Conservation (phyloP, 345 rosid genomes). For the Salix brachista region DNA sequence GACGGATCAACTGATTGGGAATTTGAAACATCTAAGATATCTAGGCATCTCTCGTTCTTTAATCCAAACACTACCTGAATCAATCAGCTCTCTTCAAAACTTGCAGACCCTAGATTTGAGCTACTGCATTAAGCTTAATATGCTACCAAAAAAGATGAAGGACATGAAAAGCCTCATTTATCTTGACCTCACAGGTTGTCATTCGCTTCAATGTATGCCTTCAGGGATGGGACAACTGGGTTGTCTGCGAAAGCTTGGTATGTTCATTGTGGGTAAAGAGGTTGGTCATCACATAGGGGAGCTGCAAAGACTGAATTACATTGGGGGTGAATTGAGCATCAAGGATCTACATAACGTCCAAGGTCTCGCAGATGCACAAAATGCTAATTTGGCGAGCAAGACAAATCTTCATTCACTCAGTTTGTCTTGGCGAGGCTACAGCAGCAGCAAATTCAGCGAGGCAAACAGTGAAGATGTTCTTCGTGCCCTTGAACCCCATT, state of each 20-base stretch:
- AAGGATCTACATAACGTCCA: neutral
- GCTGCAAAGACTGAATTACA: conserved; percentile 2
- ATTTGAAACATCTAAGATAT: conserved; percentile 21
- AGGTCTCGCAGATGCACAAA: conserved; percentile 8
- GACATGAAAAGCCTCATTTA: neutral
- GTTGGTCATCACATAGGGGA: neutral
- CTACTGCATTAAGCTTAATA: accelerated
- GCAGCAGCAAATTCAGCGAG: neutral
- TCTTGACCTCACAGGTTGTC: neutral
- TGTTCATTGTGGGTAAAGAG: conserved; percentile 12
- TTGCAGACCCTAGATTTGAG: conserved; percentile 14
- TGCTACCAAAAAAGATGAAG: neutral
- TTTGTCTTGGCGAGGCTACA: too few species aligned
- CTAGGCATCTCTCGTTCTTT: neutral
- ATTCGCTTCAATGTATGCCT: neutral
- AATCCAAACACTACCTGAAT: conserved; percentile 13
- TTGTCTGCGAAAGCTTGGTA: conserved; percentile 5
- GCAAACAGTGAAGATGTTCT: neutral
- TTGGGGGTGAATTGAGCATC: conserved; percentile 9
- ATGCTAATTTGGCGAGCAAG: conserved; percentile 15
- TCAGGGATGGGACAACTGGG: conserved; percentile 6
- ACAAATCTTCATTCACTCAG: neutral
- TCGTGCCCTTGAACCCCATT: neutral
- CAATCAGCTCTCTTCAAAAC: conserved; percentile 11
- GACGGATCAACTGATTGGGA: neutral